phyloP scores from a whole-genome alignment of 1,139 yeast species.

The Zygoascus sp. region DNA sequence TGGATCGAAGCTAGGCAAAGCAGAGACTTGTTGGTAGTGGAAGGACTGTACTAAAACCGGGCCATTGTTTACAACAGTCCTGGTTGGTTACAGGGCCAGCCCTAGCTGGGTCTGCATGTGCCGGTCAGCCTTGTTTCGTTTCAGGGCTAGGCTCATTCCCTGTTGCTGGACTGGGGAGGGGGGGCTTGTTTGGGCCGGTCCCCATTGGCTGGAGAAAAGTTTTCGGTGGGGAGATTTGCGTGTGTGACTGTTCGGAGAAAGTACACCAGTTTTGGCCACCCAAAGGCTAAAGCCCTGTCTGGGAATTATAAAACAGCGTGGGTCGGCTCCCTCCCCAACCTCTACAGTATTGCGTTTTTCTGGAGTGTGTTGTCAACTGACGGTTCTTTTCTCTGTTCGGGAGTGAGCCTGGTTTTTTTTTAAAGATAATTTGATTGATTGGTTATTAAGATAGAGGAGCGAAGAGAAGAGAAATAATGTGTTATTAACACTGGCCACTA shows the following conservation, averaged over 20 bases:
- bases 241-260: slow-evolving; percentile 1
- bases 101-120: not conserved
- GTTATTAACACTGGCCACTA: not conserved
- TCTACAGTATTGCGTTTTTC: not conserved
- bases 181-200: not conserved
- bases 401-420: not conserved
- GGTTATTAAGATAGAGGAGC: not conserved
- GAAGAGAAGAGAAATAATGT: not conserved
- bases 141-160: not conserved
- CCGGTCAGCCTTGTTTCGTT: not conserved
- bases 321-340: not conserved
- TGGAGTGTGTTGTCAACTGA: not conserved
- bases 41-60: not conserved
- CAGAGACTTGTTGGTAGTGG: not conserved
- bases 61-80: too few species aligned
- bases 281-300: not conserved
- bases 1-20: too few species aligned
- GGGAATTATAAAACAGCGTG: slow-evolving; percentile 3
- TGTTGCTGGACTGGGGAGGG: not conserved
- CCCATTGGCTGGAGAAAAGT: not conserved
- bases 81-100: too few species aligned
- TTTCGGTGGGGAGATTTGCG: not conserved
- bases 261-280: not conserved
- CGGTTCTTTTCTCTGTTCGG: not conserved
- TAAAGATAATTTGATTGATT: not conserved